Evolutionary conservation across 768 basidiomycete genomes (phyloP).

Genomic region (Boletus rufocinnamomeus): DNA sequence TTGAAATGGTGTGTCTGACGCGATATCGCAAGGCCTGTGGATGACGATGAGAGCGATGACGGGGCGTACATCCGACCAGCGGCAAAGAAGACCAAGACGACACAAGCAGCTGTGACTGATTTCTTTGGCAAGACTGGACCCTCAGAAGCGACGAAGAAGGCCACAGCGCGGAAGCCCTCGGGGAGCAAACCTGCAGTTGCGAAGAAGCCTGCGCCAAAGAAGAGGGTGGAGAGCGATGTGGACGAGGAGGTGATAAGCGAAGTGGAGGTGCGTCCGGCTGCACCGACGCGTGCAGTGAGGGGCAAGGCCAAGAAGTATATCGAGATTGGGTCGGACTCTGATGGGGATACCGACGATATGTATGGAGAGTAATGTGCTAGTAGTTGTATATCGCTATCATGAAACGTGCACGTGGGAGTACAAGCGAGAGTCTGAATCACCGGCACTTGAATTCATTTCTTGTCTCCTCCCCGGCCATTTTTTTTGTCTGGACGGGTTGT

Average conservation of each 20-base stretch:
- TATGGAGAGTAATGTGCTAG: slow-evolving; percentile 37
- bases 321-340: slow-evolving; percentile 55
- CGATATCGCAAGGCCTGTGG: slow-evolving; percentile 31
- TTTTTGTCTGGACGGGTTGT: slow-evolving; percentile 1
- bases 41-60: slow-evolving; percentile 44
- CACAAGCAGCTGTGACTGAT: slow-evolving; percentile 50
- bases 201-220: slow-evolving; percentile 51
- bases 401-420: slow-evolving; percentile 14
- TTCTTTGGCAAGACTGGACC: slow-evolving; percentile 55
- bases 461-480: neutral
- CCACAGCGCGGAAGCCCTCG: slow-evolving; percentile 51
- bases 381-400: neutral
- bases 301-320: slow-evolving; percentile 61
- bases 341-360: slow-evolving; percentile 44
- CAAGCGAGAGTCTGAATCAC: slow-evolving; percentile 15
- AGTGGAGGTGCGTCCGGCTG: slow-evolving; percentile 42
- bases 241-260: slow-evolving; percentile 48
- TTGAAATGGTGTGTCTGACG: slow-evolving; percentile 14
- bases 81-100: slow-evolving; percentile 35
- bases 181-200: slow-evolving; percentile 58
- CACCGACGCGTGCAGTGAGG: slow-evolving; percentile 51
- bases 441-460: slow-evolving; percentile 1
- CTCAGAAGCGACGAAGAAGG: slow-evolving; percentile 41
- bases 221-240: slow-evolving; percentile 42
- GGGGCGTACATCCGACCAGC: slow-evolving; percentile 47